Base-by-base conservation (phyloP, 106 monocot species). In the Dendrobium chrysotoxum region DNA sequence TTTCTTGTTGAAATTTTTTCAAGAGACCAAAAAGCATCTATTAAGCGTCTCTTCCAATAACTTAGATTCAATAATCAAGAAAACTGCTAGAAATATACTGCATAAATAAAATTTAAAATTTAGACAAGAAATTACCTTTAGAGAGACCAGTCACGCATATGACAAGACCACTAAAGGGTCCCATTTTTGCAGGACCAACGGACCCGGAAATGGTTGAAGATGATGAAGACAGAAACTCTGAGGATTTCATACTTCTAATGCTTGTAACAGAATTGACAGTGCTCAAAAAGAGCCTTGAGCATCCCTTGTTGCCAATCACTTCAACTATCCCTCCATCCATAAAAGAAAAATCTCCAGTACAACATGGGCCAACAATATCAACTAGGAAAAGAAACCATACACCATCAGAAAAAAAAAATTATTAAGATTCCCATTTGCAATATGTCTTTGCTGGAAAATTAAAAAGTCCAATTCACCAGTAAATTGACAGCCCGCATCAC, bases 131-230 rank as follows among this genome's bases (percentile, higher is more conserved):
- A 58, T 38, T 84, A 95, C 99, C 99, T 99, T 99, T 99, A 9
- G 99, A 95, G 79, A 99, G 85, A 26, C 99, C 99, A 0, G 99
- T 99, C 13, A 99, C 99, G 68, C 99, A 99, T 68, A 99, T 90
- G 26, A 93, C 82, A 3, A 99, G 85, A 47, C 95, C 99, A 10
- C 81, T 40, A 46, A 99, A 99, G 17, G 99, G 91, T 13, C 89
- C 87, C 17, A 23, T 35, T 16, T 35, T 61, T 15, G 50, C n/a
- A 21, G 53, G 45, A 44, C 40, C 70, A 66, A 75, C 21, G 35
- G 83, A 5, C 46, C 81, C 88, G 0, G 83, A 50, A 45, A 79
- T 42, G 71, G 86, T 40, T 16, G 75, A 58, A 45, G 77, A 72
- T 35, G 95, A 82, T 67, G 93, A 41, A 18, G 87, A 85, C 86